Base-by-base conservation (phyloP, 2,329 filamentous ascomycete genomes). In the Fusarium abutilonis region DNA sequence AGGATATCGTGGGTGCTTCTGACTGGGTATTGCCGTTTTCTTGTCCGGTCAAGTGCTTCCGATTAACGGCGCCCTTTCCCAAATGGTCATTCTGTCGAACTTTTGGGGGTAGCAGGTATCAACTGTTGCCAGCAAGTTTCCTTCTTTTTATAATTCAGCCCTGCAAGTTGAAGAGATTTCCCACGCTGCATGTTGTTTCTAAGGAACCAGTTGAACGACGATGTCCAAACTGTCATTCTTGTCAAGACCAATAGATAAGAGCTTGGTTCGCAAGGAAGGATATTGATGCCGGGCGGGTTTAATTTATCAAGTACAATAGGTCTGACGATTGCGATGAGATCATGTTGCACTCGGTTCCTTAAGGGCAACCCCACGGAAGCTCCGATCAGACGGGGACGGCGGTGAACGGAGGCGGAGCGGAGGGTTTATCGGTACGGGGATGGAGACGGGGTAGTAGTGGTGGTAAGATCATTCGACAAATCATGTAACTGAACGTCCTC, bases 341-440 rank as follows among this genome's bases (percentile, higher is more conserved):
- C 49, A 60, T 35, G 38, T 31, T 60, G 60, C 19, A 51, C 44
- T 53, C 44, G 59, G 54, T 44, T 26, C 34, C 31, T 60, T 55
- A n/a, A 59, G 43, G 48, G 28, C 31, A 64, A 35, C 17, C 26
- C 19, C 28, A 61, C 51, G 52, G 52, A 58, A 46, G 51, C 58
- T 59, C 66, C 66, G 66, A 64, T 43, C 36, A 47, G 53, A 58
- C 55, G 64, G 66, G 47, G 56, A 35, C 64, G 55, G 62, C 62
- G 56, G 56, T 64, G 62, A 64, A 69, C 67, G 67, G 63, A 47
- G 45, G 66, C 67, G 67, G 67, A 69, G 66, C 67, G 66, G 66
- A 60, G 63, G 53, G 51, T 41, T 26, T 60, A 39, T 68, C 62
- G 67, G 62, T 55, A 60, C 63, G 66, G 66, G 61, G 53, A 56